A percentile compares a stretch with the other conserved stretches of the same genome.
phyloP scores from a whole-genome alignment of 257 asterid species.

The Solanum lycopersicoides region DNA sequence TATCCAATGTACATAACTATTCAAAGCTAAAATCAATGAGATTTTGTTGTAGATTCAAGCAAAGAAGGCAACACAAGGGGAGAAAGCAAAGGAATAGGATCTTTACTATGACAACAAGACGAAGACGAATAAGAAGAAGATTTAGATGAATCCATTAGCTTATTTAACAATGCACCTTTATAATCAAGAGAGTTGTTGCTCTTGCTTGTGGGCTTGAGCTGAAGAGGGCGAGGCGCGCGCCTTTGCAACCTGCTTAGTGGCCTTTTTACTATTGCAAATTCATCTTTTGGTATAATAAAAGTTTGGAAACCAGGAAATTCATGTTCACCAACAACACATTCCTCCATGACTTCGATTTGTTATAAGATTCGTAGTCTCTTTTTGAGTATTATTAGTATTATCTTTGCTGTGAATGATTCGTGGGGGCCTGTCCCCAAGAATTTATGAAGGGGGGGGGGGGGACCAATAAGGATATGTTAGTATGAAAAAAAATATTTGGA shows the following conservation, averaged over 20 bases:
- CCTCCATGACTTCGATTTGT: slow-evolving; percentile 22
- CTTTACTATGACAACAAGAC: slow-evolving; percentile 28
- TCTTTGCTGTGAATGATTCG: background rate
- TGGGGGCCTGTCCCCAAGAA: background rate
- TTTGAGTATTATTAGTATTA: background rate
- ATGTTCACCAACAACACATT: background rate
- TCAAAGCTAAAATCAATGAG: slow-evolving; percentile 2
- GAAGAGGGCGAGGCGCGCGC: slow-evolving; percentile 18
- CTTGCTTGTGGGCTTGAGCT: background rate
- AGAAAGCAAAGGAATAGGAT: slow-evolving; percentile 49
- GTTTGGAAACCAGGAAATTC: slow-evolving; percentile 26
- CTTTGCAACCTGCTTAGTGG: slow-evolving; percentile 15
- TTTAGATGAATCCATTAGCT: background rate
- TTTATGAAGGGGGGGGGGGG: background rate
- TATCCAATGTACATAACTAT: background rate
- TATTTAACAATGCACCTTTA: background rate
- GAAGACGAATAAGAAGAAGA: background rate
- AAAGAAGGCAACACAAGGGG: slow-evolving; percentile 46
- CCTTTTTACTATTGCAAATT: background rate
- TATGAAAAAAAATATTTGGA: background rate
- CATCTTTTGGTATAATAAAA: background rate
- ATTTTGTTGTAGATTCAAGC: slow-evolving; percentile 20
- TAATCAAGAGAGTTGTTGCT: background rate
- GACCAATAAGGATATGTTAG: background rate
- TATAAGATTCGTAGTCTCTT: background rate